Percentiles rank a stretch among this genome's conserved stretches.
Conservation (phyloP, 352 stramenopile species). For the Achlya hypogyna region DNA sequence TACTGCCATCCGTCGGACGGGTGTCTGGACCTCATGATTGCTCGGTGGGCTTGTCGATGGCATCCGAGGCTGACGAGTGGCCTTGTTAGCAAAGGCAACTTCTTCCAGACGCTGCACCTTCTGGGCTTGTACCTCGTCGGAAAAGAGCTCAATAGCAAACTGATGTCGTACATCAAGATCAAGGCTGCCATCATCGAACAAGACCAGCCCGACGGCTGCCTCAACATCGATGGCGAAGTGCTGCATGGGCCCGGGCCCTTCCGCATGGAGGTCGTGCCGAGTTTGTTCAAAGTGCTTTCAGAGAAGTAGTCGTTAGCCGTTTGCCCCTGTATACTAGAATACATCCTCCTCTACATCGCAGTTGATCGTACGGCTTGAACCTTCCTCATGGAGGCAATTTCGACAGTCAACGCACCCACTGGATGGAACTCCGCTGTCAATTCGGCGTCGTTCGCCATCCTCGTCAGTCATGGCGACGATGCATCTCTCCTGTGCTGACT, state of each 20-base stretch:
- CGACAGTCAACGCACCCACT: no score
- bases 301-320: constrained; percentile 27
- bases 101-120: constrained; percentile 38
- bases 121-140: constrained; percentile 57
- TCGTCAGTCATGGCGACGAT: no score
- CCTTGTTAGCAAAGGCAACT: constrained; percentile 31
- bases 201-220: constrained; percentile 47
- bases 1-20: constrained; percentile 70
- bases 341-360: no score
- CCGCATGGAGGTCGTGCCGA: constrained; percentile 80
- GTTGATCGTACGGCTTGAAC: no score
- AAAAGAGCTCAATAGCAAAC: constrained; percentile 54
- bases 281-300: constrained; percentile 77
- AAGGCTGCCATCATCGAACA: constrained; percentile 64
- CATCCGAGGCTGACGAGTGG: background rate
- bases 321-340: no score
- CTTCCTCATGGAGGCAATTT: no score
- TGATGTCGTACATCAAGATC: constrained; percentile 72
- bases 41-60: constrained; percentile 20
- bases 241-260: constrained; percentile 46
- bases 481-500: no score
- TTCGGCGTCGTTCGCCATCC: background rate
- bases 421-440: no score
- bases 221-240: constrained; percentile 81
- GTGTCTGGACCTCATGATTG: constrained; percentile 69